Evolutionary conservation across 192 early-diverging fungal species (phyloP), one percentile per base, ranked within the genome.

Genomic region (Entomortierella beljakovae): DNA sequence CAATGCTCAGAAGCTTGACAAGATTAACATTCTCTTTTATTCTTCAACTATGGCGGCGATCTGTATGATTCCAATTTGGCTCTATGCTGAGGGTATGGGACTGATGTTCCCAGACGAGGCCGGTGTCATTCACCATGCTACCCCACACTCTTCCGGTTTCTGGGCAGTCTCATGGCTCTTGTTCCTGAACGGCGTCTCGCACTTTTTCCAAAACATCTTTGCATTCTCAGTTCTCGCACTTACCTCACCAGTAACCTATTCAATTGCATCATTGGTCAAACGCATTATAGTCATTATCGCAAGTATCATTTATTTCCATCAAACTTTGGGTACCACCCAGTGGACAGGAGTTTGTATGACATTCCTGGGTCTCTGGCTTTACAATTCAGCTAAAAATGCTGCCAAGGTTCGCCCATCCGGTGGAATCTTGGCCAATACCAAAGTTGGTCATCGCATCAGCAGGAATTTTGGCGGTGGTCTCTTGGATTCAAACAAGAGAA

Each of bases 281-380:
- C 89, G 96, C n/a, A 94, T 97, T 53, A 88, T 94, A 71, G 95
- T 97, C 29, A 96, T 97, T 81, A 87, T 90, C 26, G 90, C 92
- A 31, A 85, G 87, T 53, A 94, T 97, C 50, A 57, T 94, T 13
- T 97, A 92, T 83, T 94, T 94, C 81, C 89, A 90, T 49, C 93
- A 97, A 68, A 81, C 87, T 18, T 88, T 95, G 1, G 84, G 84
- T 16, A 40, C 73, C 0, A 66, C 90, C 2, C 95, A 97, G 80
- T 87, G 84, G 34, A 57, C 89, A 49, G 96, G 96, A 28, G 93
- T 97, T 23, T 59, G 81, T 15, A 56, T 95, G 69, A 95, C 94
- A 1, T 95, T 97, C 86, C 34, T 86, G 37, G 96, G 96, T 13
- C 74, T 97, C 37, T 96, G 87, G 80, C 71, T 97, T 71, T 97